Conservation (phyloP, 1,284 basidiomycete species). For the Ceratobasidium sp. region DNA sequence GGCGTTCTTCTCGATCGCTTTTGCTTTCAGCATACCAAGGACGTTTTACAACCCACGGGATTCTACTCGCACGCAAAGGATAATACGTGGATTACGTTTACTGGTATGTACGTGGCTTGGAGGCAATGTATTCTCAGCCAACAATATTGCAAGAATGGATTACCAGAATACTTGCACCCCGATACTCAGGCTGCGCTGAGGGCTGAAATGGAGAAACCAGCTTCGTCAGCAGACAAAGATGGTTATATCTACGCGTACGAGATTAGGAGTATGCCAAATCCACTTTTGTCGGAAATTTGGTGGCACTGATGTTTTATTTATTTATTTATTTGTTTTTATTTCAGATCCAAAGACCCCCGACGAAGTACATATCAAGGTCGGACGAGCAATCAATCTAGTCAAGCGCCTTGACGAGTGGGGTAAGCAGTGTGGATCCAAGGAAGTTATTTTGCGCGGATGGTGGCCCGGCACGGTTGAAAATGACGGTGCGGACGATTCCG, state of each 20-base stretch:
- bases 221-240: constrained; percentile 61
- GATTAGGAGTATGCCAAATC: constrained; percentile 61
- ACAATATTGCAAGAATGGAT: constrained; percentile 62
- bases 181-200: constrained; percentile 68
- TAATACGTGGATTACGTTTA: constrained; percentile 63
- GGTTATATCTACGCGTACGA: constrained; percentile 83
- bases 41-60: constrained; percentile 59
- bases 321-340: constrained; percentile 15
- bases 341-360: constrained; percentile 48
- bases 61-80: constrained; percentile 60
- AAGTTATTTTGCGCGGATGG: constrained; percentile 58
- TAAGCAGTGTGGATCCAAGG: constrained; percentile 63
- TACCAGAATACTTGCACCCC: constrained; percentile 64
- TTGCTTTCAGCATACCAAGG: constrained; percentile 71
- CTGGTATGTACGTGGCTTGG: constrained; percentile 50
- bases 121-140: not conserved
- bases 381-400: constrained; percentile 57
- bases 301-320: not conserved
- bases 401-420: constrained; percentile 72
- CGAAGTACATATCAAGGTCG: constrained; percentile 59
- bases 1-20: constrained; percentile 57
- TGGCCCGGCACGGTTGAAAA: constrained; percentile 56
- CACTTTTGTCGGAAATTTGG: not conserved
- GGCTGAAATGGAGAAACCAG: constrained; percentile 72
- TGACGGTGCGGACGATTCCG: constrained; percentile 40